Evolutionary conservation across 768 basidiomycete species (phyloP), one percentile per base, ranked within the genome.

Genomic region (Pisolithus orientalis): DNA sequence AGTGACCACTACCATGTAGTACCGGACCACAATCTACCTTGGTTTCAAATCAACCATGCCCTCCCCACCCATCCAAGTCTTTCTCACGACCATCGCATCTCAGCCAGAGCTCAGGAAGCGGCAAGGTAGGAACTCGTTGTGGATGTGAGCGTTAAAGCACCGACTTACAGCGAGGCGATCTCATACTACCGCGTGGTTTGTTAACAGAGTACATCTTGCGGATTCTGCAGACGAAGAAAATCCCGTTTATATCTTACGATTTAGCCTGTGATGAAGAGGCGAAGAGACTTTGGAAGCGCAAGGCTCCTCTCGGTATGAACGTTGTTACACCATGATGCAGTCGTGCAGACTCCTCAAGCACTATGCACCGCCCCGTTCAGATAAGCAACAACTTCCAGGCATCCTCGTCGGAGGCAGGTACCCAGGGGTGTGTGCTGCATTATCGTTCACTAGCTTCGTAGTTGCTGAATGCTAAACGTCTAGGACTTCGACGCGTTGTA

Each of bases 71-170:
- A 84, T 93, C 53, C 81, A 87, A 60, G 64, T 71, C 39, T 92
- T 90, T 66, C 77, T 92, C 50, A 93, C 91, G n/a, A 93, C 91
- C 14, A 92, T 93, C 57, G 86, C 85, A 2, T 88, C 87, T 45
- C 85, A 90, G 62, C 82, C 87, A 1, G 78, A 79, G 47, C 75
- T 93, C 54, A 75, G 90, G 57, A 82, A 86, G 59, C 82, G 87
- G 25, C 90, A 93, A 80, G 89, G 90, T 84, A 34, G 13, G 32
- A 11, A 32, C 10, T 9, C 31, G 28, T 32, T 32, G 14, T 34
- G 39, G 29, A 37, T 37, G 34, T 16, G 34, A 9, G 16, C 21
- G 21, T 21, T 21, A 21, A 21, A 21, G 21, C 39, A 52, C n/a
- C 32, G 39, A 14, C 29, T 17, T 4, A 31, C 37, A 40, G n/a